phyloP scores from a whole-genome alignment of 768 basidiomycete species.

The Melanogaster broomeanus region DNA sequence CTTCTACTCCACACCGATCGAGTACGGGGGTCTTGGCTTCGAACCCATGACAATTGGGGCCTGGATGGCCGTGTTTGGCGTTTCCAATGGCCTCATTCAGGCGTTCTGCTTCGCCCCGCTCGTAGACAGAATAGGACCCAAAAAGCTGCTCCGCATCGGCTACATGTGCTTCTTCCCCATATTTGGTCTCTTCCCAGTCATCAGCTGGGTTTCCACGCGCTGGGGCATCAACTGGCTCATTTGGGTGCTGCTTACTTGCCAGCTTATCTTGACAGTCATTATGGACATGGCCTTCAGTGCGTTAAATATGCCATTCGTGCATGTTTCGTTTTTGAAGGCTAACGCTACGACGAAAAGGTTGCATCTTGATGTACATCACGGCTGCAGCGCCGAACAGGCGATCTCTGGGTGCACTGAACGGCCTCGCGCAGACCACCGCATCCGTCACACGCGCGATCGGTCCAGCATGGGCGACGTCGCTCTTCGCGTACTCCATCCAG shows the following conservation, averaged over 20 bases:
- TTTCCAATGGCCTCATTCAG: slow-evolving; percentile 35
- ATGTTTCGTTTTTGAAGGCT: slow-evolving; percentile 4
- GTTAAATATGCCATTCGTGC: slow-evolving; percentile 1
- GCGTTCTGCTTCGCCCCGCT: slow-evolving; percentile 34
- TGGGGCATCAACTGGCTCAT: slow-evolving; percentile 22
- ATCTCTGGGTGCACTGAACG: slow-evolving; percentile 71
- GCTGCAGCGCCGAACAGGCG: slow-evolving; percentile 65
- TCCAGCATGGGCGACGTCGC: slow-evolving; percentile 32
- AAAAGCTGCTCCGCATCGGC: slow-evolving; percentile 29
- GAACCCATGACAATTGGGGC: slow-evolving; percentile 37
- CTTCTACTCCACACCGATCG: slow-evolving; percentile 39
- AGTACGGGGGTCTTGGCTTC: slow-evolving; percentile 40
- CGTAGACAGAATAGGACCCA: slow-evolving; percentile 31
- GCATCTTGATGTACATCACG: slow-evolving; percentile 70
- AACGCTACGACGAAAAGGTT: slow-evolving; percentile 42
- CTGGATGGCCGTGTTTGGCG: slow-evolving; percentile 36
- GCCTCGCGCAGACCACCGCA: slow-evolving; percentile 36
- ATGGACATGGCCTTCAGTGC: slow-evolving; percentile 35
- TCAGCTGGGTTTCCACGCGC: slow-evolving; percentile 24
- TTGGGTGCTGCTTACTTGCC: slow-evolving; percentile 31
- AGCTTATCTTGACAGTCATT: slow-evolving; percentile 20
- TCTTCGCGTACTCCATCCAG: slow-evolving; percentile 40
- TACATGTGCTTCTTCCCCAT: slow-evolving; percentile 30
- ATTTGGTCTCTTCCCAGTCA: slow-evolving; percentile 34
- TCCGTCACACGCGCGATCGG: slow-evolving; percentile 35